Evolutionary conservation across 441 rosid species (phyloP).

Genomic region (Populus hybrid): DNA sequence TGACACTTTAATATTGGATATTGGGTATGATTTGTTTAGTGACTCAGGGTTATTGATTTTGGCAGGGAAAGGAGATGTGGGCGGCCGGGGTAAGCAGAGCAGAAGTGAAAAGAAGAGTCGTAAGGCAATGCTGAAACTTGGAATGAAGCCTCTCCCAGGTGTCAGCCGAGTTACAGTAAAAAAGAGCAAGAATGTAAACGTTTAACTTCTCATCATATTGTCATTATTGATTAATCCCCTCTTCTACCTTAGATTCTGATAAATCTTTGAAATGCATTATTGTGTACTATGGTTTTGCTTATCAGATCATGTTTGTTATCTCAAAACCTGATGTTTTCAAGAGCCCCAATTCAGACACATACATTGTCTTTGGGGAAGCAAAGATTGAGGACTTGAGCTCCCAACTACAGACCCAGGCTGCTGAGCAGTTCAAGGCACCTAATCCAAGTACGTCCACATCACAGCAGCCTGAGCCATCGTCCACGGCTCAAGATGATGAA

Average conservation of each 20-base stretch:
- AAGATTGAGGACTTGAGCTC: constrained; percentile 92
- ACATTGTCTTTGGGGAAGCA: constrained; percentile 79
- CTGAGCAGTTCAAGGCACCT: constrained; percentile 78
- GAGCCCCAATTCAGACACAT: constrained; percentile 84
- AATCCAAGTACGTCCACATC: constrained; percentile 52
- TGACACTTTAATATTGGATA: neutral
- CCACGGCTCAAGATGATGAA: constrained; percentile 62
- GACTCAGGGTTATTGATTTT: neutral
- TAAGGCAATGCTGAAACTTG: constrained; percentile 87
- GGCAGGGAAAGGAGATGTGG: constrained; percentile 62
- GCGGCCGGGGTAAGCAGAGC: constrained; percentile 73
- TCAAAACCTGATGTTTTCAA: constrained; percentile 91
- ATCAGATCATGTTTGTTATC: constrained; percentile 72
- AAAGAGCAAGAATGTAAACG: constrained; percentile 70
- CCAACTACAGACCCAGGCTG: constrained; percentile 79
- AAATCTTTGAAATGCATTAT: neutral
- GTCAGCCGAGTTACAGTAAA: constrained; percentile 85
- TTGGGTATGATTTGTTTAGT: neutral
- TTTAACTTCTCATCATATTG: constrained; percentile 3
- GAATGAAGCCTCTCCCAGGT: constrained; percentile 79
- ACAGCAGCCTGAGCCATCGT: constrained; percentile 64
- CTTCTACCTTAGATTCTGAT: neutral
- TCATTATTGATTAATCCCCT: neutral
- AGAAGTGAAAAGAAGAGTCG: constrained; percentile 91
- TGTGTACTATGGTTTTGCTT: neutral